Percentiles rank a stretch among this genome's conserved stretches.
phyloP scores from a whole-genome alignment of 345 rosid species.

The Syzygium oleosum region DNA sequence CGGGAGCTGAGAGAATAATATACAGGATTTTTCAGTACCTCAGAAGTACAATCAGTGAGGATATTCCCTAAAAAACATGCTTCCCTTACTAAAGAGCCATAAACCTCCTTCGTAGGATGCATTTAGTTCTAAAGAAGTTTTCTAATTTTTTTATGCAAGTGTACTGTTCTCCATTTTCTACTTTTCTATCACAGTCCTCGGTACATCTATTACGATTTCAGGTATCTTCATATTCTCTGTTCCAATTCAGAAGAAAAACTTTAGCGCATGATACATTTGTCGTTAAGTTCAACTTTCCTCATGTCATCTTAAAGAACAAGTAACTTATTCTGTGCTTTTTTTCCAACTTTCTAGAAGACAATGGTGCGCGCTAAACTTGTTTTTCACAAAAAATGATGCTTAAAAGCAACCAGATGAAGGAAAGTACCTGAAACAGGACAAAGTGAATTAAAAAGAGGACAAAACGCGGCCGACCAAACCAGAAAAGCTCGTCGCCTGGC shows the following conservation, averaged over 20 bases:
- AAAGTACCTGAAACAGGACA: conserved; percentile 82
- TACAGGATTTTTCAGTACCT: not conserved
- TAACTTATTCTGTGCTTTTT: not conserved
- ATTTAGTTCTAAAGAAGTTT: not conserved
- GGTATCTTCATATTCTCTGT: not conserved
- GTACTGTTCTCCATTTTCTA: not conserved
- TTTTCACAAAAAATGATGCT: not conserved
- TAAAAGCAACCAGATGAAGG: not conserved
- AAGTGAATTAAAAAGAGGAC: conserved; percentile 80
- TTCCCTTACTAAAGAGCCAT: not conserved
- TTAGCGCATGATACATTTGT: too few relatives aligned
- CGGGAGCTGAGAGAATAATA: not conserved
- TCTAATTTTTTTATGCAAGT: not conserved
- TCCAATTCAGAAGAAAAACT: not conserved
- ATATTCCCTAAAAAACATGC: not conserved
- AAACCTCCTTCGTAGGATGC: not conserved
- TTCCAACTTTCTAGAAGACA: not conserved
- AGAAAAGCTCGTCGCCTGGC: conserved; percentile 90
- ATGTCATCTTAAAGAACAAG: not conserved
- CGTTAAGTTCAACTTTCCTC: too few relatives aligned
- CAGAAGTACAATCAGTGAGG: not conserved
- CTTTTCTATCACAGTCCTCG: not conserved
- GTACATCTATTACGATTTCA: not conserved
- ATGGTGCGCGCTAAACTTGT: not conserved
- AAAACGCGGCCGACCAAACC: conserved; percentile 85